Conservation (phyloP, 495 filamentous ascomycete species). For the Penicillium coprophilum region DNA sequence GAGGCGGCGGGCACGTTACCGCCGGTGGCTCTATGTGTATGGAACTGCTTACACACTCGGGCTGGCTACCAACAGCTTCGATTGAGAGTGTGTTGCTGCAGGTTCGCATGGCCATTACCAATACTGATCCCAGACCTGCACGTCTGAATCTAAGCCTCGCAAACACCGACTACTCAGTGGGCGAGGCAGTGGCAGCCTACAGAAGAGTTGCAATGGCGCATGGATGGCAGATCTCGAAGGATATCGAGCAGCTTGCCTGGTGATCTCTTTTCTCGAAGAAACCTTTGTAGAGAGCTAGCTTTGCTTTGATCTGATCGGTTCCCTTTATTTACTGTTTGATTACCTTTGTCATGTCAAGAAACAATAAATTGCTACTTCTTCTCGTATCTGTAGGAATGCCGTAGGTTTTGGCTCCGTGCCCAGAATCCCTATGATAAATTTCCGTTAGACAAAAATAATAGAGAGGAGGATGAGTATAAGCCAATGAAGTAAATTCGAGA, state of each 20-base stretch:
- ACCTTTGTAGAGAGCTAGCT: background rate
- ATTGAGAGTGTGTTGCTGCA: conserved; percentile 83
- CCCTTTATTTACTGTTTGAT: background rate
- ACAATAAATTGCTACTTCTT: background rate
- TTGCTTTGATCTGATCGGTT: background rate
- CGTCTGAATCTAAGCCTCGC: conserved; percentile 45
- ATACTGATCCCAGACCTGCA: conserved; percentile 67
- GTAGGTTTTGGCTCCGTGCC: background rate
- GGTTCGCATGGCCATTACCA: conserved; percentile 74
- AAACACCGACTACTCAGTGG: conserved; percentile 58
- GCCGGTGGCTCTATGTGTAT: conserved; percentile 87
- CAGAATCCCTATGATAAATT: background rate
- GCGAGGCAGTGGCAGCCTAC: conserved; percentile 74
- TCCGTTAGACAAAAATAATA: background rate
- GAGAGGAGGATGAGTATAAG: background rate
- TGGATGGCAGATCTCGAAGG: conserved; percentile 49
- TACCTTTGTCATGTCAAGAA: background rate
- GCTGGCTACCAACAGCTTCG: conserved; percentile 71
- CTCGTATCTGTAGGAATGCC: background rate
- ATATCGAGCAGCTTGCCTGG: conserved; percentile 29
- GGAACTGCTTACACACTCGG: conserved; percentile 82
- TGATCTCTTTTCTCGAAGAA: background rate
- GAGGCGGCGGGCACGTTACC: conserved; percentile 89
- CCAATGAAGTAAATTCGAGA: background rate
- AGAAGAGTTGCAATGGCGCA: conserved; percentile 63